phyloP scores from a whole-genome alignment of 2,329 filamentous ascomycete species.

The Beauveria brongniartii region DNA sequence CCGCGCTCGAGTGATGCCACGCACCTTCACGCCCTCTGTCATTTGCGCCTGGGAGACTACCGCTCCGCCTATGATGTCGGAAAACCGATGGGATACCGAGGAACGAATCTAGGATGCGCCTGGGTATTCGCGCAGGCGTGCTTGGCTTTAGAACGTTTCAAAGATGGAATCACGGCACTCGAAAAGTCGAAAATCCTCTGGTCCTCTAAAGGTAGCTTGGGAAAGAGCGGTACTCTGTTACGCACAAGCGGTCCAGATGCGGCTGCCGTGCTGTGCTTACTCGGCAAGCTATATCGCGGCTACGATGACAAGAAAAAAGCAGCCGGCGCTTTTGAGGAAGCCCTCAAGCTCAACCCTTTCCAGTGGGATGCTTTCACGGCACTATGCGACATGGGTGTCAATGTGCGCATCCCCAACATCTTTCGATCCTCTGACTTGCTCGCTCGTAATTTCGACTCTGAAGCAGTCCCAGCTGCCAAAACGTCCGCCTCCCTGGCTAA shows the following conservation, averaged over 20 bases:
- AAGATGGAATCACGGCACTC: slow-evolving; percentile 74
- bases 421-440: slow-evolving; percentile 63
- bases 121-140: slow-evolving; percentile 91
- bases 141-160: slow-evolving; percentile 66
- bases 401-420: slow-evolving; percentile 74
- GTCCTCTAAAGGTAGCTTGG: slow-evolving; percentile 67
- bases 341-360: slow-evolving; percentile 84
- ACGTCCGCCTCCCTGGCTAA: slow-evolving; percentile 21
- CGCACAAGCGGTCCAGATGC: slow-evolving; percentile 66
- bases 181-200: slow-evolving; percentile 76
- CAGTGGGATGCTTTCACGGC: slow-evolving; percentile 96
- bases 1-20: slow-evolving; percentile 70
- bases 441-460: slow-evolving; percentile 37
- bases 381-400: slow-evolving; percentile 79
- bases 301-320: slow-evolving; percentile 80
- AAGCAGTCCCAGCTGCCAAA: slow-evolving; percentile 27
- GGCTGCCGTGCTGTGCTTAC: slow-evolving; percentile 70
- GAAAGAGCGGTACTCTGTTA: slow-evolving; percentile 70
- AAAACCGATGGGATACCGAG: slow-evolving; percentile 61
- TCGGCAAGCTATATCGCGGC: slow-evolving; percentile 79
- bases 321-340: slow-evolving; percentile 77
- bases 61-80: slow-evolving; percentile 81
- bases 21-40: slow-evolving; percentile 77
- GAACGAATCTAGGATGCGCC: slow-evolving; percentile 73
- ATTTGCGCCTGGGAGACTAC: slow-evolving; percentile 73